Conservation (phyloP, 2,329 filamentous ascomycete species). For the Cadophora sp. region DNA sequence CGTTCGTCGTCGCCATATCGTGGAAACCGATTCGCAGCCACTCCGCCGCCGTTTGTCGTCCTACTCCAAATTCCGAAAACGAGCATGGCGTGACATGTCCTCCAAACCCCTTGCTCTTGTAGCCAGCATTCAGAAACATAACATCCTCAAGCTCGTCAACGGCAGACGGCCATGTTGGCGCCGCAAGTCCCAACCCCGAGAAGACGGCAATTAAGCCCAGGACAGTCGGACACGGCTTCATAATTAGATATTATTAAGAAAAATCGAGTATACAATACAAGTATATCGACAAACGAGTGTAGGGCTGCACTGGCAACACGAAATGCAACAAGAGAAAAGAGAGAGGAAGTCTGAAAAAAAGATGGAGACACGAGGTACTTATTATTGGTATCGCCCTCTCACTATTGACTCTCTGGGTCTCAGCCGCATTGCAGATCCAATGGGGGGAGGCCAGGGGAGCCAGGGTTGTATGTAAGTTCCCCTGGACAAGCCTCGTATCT, state of each 20-base stretch:
- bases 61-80: conserved; percentile 58
- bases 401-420: conserved; percentile 27
- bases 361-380: conserved; percentile 19
- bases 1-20: conserved; percentile 64
- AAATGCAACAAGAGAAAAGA: conserved; percentile 12
- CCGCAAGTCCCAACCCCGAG: conserved; percentile 45
- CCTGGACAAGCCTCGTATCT: conserved; percentile 16
- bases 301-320: conserved; percentile 34
- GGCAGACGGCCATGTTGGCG: conserved; percentile 65
- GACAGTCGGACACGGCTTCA: conserved; percentile 34
- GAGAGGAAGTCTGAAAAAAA: conserved; percentile 20
- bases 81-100: conserved; percentile 63
- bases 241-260: conserved; percentile 34
- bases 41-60: conserved; percentile 64
- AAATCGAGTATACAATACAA: conserved; percentile 19
- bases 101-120: conserved; percentile 61
- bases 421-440: conserved; percentile 30
- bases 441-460: conserved; percentile 6
- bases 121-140: conserved; percentile 64
- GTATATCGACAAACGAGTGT: conserved; percentile 32
- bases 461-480: conserved; percentile 10
- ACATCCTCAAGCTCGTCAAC: conserved; percentile 69
- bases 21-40: conserved; percentile 68
- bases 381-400: conserved; percentile 16
- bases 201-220: conserved; percentile 31